Conservation (phyloP, 306 rosid species). For the Albizia julibrissin region DNA sequence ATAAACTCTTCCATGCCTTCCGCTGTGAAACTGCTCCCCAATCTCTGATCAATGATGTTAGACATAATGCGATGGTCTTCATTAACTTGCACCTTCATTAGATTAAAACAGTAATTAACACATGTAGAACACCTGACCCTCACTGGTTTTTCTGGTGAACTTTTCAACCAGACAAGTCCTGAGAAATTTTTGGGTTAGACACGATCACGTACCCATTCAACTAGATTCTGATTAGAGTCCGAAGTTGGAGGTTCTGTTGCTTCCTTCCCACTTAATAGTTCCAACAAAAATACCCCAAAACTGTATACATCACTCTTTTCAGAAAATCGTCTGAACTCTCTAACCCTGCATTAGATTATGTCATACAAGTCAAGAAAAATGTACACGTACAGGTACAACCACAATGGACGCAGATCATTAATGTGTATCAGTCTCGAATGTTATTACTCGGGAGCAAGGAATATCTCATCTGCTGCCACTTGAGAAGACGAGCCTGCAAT, state of each 20-base stretch:
- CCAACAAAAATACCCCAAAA: constrained; percentile 85
- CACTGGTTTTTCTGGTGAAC: background rate
- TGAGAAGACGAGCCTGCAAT: constrained; percentile 77
- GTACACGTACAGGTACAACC: constrained; percentile 7
- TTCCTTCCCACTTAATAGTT: constrained; percentile 75
- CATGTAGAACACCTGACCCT: background rate
- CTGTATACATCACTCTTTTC: constrained; percentile 94
- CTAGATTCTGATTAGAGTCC: constrained; percentile 57
- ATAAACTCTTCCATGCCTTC: constrained; percentile 79
- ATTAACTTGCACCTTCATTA: constrained; percentile 54
- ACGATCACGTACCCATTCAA: constrained; percentile 60
- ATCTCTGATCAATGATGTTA: constrained; percentile 58
- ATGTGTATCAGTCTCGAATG: constrained; percentile 16
- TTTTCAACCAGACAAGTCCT: background rate
- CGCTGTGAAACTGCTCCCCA: constrained; percentile 75
- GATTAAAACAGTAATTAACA: constrained; percentile 1
- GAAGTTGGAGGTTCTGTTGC: constrained; percentile 57
- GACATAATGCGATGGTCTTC: constrained; percentile 41
- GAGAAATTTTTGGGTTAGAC: background rate
- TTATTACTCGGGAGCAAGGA: constrained; percentile 86
- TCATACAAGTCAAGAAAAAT: constrained; percentile 12
- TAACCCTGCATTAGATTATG: constrained; percentile 65
- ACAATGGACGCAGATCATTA: constrained; percentile 1
- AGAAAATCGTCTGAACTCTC: constrained; percentile 83
- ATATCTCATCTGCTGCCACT: constrained; percentile 67